phyloP scores from a whole-genome alignment of 768 basidiomycete genomes.

The Panellus pusillus region DNA sequence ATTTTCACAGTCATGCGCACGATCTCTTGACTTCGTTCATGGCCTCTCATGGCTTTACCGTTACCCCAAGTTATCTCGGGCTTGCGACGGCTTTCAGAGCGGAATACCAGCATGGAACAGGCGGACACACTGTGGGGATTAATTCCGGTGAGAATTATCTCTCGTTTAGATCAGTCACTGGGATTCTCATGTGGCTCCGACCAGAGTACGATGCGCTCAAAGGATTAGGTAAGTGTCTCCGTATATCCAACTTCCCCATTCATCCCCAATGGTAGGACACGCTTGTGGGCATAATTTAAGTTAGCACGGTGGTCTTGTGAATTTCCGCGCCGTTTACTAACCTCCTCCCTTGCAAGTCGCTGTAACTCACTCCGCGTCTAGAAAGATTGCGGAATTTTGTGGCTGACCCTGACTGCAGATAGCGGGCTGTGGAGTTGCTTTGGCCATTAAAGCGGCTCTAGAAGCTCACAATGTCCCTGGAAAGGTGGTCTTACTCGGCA shows the following conservation, averaged over 20 bases:
- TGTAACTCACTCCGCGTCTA: slow-evolving; percentile 41
- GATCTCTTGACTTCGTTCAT: slow-evolving; percentile 69
- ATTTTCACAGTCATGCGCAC: slow-evolving; percentile 61
- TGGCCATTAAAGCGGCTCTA: slow-evolving; percentile 71
- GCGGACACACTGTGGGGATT: slow-evolving; percentile 69
- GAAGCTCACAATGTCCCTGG: slow-evolving; percentile 62
- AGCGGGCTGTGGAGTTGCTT: slow-evolving; percentile 70
- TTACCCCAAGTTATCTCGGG: slow-evolving; percentile 69
- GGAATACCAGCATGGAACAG: slow-evolving; percentile 57
- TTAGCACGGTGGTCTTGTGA: slow-evolving; percentile 24
- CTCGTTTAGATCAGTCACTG: slow-evolving; percentile 3
- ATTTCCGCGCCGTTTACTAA: not conserved
- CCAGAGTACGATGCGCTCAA: slow-evolving; percentile 48
- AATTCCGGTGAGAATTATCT: slow-evolving; percentile 67
- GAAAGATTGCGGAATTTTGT: not conserved
- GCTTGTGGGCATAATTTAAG: slow-evolving; percentile 83
- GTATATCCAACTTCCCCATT: slow-evolving; percentile 35
- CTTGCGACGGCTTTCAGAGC: slow-evolving; percentile 80
- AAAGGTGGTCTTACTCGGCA: slow-evolving; percentile 73
- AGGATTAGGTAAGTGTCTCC: slow-evolving; percentile 38
- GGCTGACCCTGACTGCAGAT: not conserved
- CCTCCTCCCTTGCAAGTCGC: not conserved
- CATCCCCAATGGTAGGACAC: slow-evolving; percentile 43
- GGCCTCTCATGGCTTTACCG: slow-evolving; percentile 63
- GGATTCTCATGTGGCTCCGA: not conserved